Percentiles rank a stretch among this genome's conserved stretches.
Evolutionary conservation across 1,284 basidiomycete genomes (phyloP).

Genomic region (Cerrena zonata): DNA sequence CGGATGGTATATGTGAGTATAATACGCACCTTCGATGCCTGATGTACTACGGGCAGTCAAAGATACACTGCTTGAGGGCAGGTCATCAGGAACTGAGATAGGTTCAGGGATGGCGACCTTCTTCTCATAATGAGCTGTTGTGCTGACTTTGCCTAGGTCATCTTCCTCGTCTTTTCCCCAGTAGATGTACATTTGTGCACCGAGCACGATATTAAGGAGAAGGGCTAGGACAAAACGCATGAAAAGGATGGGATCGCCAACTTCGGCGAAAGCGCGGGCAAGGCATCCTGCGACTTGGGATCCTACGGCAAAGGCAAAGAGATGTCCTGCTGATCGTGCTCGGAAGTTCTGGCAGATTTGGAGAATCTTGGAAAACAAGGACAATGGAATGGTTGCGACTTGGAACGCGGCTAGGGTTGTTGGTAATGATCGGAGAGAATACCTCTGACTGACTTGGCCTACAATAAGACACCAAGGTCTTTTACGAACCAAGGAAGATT

Average conservation of each 20-base stretch:
- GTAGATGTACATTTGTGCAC: constrained; percentile 75
- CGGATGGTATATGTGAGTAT: too few species aligned
- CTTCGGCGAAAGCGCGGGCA: constrained; percentile 83
- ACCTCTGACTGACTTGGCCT: constrained; percentile 74
- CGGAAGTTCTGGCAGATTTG: constrained; percentile 78
- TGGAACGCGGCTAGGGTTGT: constrained; percentile 61
- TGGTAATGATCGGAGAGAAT: too few species aligned
- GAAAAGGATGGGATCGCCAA: constrained; percentile 72
- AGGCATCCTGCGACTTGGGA: constrained; percentile 80
- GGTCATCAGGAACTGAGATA: too few species aligned
- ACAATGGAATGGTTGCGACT: constrained; percentile 76
- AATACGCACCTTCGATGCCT: too few species aligned
- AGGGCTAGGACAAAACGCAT: constrained; percentile 80
- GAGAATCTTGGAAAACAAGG: constrained; percentile 80
- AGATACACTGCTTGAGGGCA: too few species aligned
- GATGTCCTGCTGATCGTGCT: constrained; percentile 77
- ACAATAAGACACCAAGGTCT: constrained; percentile 69
- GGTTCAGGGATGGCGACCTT: constrained; percentile 17
- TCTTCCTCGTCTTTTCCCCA: constrained; percentile 59
- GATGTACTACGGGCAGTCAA: too few species aligned
- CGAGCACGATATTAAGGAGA: constrained; percentile 73
- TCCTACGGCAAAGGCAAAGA: constrained; percentile 83
- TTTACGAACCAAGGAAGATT: constrained; percentile 79
- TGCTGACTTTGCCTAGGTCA: constrained; percentile 21
- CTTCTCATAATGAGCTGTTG: constrained; percentile 16